These are phyloP conservation scores for Hygrophila difformis DNA, from an alignment of 257 asterid genomes.

Conservation along the genomic window DNA sequence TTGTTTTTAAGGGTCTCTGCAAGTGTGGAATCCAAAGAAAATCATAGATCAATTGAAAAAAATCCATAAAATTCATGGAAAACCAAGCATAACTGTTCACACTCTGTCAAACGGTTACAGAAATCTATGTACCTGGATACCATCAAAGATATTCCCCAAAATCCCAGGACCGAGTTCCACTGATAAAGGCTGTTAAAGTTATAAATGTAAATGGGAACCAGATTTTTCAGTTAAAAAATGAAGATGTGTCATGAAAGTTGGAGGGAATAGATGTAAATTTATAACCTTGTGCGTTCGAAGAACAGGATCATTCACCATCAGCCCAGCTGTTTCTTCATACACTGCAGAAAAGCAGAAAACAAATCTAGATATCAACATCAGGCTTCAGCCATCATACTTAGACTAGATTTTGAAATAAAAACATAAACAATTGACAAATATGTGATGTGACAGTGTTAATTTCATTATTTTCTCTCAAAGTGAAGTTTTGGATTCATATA, in stretches of 20 bases:
- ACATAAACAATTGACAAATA: no score
- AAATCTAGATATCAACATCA: not conserved
- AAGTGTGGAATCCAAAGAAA: constrained; percentile 17
- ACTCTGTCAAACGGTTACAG: no score
- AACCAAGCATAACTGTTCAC: no score
- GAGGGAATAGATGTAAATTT: not conserved
- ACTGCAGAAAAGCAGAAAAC: constrained; percentile 31
- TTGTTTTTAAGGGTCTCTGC: constrained; percentile 98
- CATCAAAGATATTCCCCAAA: constrained; percentile 70
- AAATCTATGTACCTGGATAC: constrained; percentile 49
- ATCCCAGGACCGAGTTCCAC: constrained; percentile 86
- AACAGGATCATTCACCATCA: constrained; percentile 76
- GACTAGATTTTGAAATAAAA: no score
- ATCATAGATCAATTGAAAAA: no score
- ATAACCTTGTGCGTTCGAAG: constrained; percentile 70
- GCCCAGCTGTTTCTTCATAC: constrained; percentile 78
- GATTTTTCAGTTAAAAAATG: not conserved
- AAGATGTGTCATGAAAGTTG: not conserved
- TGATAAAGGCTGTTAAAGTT: constrained; percentile 51
- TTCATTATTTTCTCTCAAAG: no score
- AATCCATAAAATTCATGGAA: no score
- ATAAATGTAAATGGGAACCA: not conserved
- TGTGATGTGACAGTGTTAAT: no score
- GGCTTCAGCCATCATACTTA: not conserved
- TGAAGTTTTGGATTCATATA: no score